Evolutionary conservation across 805 yeast species (phyloP), one percentile per base, ranked within the genome.

Genomic region (Yarrowia deformans): DNA sequence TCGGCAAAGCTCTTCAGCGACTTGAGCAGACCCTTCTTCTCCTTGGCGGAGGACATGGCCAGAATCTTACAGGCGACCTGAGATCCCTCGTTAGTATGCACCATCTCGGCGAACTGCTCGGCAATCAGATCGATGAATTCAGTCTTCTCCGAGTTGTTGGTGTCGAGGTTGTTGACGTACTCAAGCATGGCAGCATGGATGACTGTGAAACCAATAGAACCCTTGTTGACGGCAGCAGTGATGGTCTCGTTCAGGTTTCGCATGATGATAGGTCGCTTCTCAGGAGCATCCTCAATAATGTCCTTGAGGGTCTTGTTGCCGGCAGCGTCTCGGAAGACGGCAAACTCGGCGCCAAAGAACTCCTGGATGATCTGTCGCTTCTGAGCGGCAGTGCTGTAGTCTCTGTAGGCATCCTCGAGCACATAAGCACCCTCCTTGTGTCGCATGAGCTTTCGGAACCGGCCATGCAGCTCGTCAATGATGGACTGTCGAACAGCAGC

Each of bases 371-470:
- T 93, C 80, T 91, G 97, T 69, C 87, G 86, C 79, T 87, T 90
- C 80, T 94, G 98, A 72, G 88, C 91, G 39, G 89, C 85, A 32
- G 92, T 87, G 12, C 97, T 87, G 79, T 93, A 94, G 69, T 93
- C 85, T 32, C 91, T 91, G 77, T 83, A 94, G 75, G 91, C 83
- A 83, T 94, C 99, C 80, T 94, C 98, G 72, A 93, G 93, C 48
- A 94, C 98, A 75, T 94, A 93, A 14, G 98, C 98, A 80, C 98
- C 99, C 83, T 94, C 98, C 81, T 90, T 89, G 81, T 94, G 98
- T 83, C 97, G 88, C 95, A 94, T 92, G 70, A 94, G 83, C 80
- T 92, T 94, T 78, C 97, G 85, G 75, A 91, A 85, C 74, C 89
- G 88, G 63, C 99, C 99, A 76, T 93, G 97, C 73, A 94, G 84